A percentile compares a stretch with the other conserved stretches of the same genome.
Conservation (phyloP, 176 grass and related monocot genomes). For the Oryza meridionalis region DNA sequence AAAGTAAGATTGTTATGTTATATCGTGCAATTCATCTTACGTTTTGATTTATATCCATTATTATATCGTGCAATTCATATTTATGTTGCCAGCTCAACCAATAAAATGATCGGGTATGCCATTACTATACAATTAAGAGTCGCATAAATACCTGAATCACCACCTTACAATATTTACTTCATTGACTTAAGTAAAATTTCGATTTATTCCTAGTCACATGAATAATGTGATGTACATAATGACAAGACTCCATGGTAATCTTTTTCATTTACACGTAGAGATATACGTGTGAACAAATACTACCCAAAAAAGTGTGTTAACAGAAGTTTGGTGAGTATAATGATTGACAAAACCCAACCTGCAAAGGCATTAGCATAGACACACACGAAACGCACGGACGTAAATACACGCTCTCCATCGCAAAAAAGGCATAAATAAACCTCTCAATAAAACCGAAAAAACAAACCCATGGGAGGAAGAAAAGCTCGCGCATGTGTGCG, state of each 20-base stretch:
- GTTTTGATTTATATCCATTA: not conserved
- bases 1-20: no score
- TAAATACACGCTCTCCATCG: not conserved
- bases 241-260: not conserved
- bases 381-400: not conserved
- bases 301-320: constrained; percentile 21
- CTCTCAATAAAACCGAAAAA: constrained; percentile 44
- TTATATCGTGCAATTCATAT: not conserved
- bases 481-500: not conserved
- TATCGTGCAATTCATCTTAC: not conserved
- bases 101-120: no score
- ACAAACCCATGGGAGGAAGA: constrained; percentile 1
- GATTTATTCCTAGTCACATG: not conserved
- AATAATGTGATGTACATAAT: not conserved
- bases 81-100: no score
- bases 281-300: constrained; percentile 17
- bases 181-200: not conserved
- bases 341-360: not conserved
- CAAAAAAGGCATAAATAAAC: constrained; percentile 11
- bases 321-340: constrained; percentile 25
- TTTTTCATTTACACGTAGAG: not conserved
- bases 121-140: not conserved
- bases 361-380: not conserved
- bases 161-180: not conserved
- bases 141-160: no score